phyloP scores from a whole-genome alignment of 768 basidiomycete species.

The Tricholoma terreum region DNA sequence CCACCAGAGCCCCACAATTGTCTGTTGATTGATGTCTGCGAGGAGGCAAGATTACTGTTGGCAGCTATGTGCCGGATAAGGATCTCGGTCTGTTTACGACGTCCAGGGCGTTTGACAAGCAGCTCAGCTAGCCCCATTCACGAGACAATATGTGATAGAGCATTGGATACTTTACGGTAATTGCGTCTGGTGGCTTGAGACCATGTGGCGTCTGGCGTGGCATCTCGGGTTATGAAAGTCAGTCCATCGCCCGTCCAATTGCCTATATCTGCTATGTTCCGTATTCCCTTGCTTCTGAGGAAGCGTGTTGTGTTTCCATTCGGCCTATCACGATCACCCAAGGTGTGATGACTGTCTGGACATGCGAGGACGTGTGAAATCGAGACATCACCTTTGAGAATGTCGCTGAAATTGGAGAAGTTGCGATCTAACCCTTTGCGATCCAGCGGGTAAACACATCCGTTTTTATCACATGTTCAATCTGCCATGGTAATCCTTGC shows the following conservation, averaged over 20 bases:
- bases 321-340: not conserved
- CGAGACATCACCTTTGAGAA: not conserved
- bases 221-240: not conserved
- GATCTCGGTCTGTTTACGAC: not conserved
- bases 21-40: not conserved
- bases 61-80: not conserved
- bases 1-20: not conserved
- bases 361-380: not conserved
- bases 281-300: not conserved
- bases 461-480: conserved; percentile 14
- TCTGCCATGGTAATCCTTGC: too few relatives aligned
- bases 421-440: not conserved
- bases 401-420: not conserved
- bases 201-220: not conserved
- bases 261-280: not conserved
- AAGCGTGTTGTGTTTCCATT: not conserved
- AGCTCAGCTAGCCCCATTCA: not conserved
- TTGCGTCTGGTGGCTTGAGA: not conserved
- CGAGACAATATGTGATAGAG: not conserved
- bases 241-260: not conserved
- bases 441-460: conserved; percentile 3
- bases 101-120: not conserved
- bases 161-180: not conserved
- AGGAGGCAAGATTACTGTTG: not conserved
- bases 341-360: not conserved